These are phyloP conservation scores for Triticum aestivum DNA, from an alignment of 176 grass and related monocot species.

Conservation along the genomic window DNA sequence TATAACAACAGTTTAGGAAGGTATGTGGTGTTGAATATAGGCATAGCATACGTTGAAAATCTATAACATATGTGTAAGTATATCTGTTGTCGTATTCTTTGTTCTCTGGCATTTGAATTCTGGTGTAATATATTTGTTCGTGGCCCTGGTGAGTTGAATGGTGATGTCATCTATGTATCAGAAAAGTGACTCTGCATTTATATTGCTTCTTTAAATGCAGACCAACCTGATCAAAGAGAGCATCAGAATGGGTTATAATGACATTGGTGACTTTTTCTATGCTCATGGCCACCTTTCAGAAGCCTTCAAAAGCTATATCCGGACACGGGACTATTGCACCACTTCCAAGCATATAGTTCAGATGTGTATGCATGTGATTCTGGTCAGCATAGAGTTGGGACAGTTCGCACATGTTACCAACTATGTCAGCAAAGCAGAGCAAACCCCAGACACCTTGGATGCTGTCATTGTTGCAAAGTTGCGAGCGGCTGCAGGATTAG, in stretches of 20 bases:
- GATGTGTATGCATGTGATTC: slow-evolving; percentile 97
- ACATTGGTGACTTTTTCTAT: slow-evolving; percentile 93
- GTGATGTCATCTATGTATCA: not conserved
- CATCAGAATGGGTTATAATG: slow-evolving; percentile 99
- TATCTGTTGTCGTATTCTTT: not conserved
- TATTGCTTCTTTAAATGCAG: slow-evolving; percentile 46
- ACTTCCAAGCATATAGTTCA: slow-evolving; percentile 98
- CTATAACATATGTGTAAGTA: not conserved
- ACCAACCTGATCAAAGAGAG: slow-evolving; percentile 98
- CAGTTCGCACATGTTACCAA: slow-evolving; percentile 88
- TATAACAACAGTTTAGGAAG: not conserved
- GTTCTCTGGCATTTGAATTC: not conserved
- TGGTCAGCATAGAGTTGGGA: slow-evolving; percentile 87
- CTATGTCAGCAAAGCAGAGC: slow-evolving; percentile 91
- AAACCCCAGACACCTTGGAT: slow-evolving; percentile 65
- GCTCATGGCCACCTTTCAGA: slow-evolving; percentile 80
- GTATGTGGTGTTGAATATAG: not conserved
- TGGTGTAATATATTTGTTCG: not conserved
- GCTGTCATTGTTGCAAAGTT: slow-evolving; percentile 55
- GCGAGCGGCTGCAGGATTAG: slow-evolving; percentile 77
- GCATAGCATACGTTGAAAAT: not conserved
- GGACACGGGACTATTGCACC: slow-evolving; percentile 97
- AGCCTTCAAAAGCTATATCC: slow-evolving; percentile 91
- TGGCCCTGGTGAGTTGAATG: not conserved
- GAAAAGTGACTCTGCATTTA: slow-evolving; percentile 8